Evolutionary conservation across 2,329 filamentous ascomycete genomes (phyloP), one percentile per base, ranked within the genome.

Genomic region (Fonsecaea nubica): DNA sequence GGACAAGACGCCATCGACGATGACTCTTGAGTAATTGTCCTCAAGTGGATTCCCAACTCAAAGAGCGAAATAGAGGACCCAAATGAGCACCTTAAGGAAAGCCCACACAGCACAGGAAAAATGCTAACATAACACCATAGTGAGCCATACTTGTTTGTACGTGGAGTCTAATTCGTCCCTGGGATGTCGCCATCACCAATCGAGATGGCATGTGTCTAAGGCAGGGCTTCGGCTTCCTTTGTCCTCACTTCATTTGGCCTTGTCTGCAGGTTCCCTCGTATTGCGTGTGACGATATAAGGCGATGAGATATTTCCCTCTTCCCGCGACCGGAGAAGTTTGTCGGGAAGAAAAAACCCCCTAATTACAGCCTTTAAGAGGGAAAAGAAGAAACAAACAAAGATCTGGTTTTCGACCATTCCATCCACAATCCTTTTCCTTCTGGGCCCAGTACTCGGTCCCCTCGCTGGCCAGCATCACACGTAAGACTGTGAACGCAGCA

Each of bases 141-240:
- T 50, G 45, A 50, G 45, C 25, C 25, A 25, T 25, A 25, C 25
- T 25, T 25, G 25, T 25, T 25, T 10, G 45, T 18, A 36, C 38
- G 30, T 58, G 32, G 32, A 36, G 25, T 42, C 40, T 59, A 48
- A 59, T 59, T 50, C 52, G 57, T 32, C n/a, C 33, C 40, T 32
- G 18, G 35, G 53, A 68, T 68, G 66, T 66, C 66, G 66, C 66
- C 53, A 68, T 68, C 48, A 58, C 66, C 63, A 65, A 64, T 68
- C 25, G 38, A 63, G 58, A 68, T 68, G 50, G 63, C 66, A 68
- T 66, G 63, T 68, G 66, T 63, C 50, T 54, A 50, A 55, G 57
- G 32, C 35, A 61, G 36, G 45, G 25, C 25, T 25, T 25, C 25
- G 25, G 25, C 42, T 53, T 50, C 45, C 58, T 61, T 61, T 61